These are phyloP conservation scores for Metarhizium album DNA, from an alignment of 2,329 filamentous ascomycete species.

Conservation along the genomic window DNA sequence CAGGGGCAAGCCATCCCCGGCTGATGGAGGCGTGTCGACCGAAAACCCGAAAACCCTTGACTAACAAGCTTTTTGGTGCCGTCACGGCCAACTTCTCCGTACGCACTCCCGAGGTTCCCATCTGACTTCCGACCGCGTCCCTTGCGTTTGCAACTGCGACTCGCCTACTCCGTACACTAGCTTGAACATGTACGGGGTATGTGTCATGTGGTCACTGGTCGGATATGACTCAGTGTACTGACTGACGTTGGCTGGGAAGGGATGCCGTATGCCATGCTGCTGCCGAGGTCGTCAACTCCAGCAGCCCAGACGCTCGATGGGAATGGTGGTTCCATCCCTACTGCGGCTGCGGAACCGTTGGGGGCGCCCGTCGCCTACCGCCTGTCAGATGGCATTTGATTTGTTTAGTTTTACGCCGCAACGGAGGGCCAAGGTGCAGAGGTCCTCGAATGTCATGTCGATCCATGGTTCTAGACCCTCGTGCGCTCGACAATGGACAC, in stretches of 20 bases:
- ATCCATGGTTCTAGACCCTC: slow-evolving; percentile 2
- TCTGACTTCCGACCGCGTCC: not conserved
- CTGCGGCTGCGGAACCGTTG: no score
- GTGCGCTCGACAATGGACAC: not conserved
- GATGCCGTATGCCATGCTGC: no score
- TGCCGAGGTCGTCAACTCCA: no score
- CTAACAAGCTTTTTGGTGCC: not conserved
- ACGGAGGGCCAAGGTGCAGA: not conserved
- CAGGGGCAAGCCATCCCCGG: no score
- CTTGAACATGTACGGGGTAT: no score
- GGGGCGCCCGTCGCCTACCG: not conserved
- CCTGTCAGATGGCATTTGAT: not conserved
- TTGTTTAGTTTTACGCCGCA: not conserved
- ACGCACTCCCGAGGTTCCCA: not conserved
- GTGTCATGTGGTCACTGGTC: not conserved
- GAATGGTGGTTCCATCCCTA: no score
- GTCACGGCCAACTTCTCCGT: not conserved
- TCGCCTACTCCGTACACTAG: not conserved
- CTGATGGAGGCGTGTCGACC: not conserved
- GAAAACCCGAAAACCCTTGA: not conserved
- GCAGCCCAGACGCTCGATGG: no score
- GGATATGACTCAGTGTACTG: no score
- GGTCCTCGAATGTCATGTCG: not conserved
- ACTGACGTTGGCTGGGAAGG: no score
- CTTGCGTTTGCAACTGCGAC: not conserved